Percentiles rank a stretch among this genome's conserved stretches.
These are phyloP conservation scores for Acanthamoeba triangularis DNA, from an alignment of 208 protist species.

Conservation along the genomic window DNA sequence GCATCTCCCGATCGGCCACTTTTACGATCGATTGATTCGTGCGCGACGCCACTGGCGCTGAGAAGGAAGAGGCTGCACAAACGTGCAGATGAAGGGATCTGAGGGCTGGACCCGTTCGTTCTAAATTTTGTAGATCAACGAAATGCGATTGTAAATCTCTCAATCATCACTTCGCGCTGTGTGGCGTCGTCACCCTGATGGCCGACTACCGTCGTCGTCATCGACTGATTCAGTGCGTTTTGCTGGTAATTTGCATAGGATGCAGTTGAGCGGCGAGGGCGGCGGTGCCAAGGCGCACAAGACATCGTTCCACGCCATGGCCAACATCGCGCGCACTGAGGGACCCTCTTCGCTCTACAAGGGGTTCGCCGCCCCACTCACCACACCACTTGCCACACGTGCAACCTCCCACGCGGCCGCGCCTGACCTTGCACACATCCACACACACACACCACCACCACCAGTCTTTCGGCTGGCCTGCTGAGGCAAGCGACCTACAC, in stretches of 20 bases:
- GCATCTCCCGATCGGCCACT: too few relatives aligned
- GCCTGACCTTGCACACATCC: background rate
- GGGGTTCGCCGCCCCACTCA: background rate
- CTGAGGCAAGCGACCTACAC: conserved; percentile 85
- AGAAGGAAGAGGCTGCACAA: too few relatives aligned
- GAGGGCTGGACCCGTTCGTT: too few relatives aligned
- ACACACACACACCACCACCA: background rate
- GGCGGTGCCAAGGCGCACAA: conserved; percentile 45
- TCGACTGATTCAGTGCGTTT: background rate
- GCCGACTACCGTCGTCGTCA: background rate
- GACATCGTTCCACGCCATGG: conserved; percentile 34
- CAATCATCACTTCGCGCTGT: too few relatives aligned
- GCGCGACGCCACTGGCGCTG: too few relatives aligned
- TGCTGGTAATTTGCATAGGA: background rate
- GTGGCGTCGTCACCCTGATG: background rate
- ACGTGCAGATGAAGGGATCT: too few relatives aligned
- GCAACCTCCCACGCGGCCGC: background rate
- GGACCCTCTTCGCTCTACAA: conserved; percentile 62
- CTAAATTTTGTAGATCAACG: too few relatives aligned
- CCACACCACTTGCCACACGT: background rate
- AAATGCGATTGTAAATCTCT: too few relatives aligned
- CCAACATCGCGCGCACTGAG: conserved; percentile 36
- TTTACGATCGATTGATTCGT: too few relatives aligned
- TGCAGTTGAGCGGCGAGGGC: conserved; percentile 66
- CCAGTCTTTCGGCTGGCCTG: conserved; percentile 80